Conservation (phyloP, 148 eudicot species). For the Silene conica region DNA sequence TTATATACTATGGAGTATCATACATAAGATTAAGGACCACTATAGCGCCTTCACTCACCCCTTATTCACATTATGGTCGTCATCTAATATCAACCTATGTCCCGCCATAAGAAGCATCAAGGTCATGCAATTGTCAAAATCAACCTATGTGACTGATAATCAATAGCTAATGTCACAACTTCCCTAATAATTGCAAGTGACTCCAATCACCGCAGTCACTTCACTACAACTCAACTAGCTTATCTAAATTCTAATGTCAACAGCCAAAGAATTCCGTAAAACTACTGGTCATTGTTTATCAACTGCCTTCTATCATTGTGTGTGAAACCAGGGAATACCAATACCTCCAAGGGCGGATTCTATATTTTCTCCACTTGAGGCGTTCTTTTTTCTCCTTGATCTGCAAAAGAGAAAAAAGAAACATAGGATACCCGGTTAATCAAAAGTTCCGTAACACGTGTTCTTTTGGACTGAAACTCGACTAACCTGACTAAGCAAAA, state of each 20-base stretch:
- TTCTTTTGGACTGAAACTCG: neutral
- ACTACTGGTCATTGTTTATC: neutral
- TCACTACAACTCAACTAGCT: slow-evolving; percentile 1
- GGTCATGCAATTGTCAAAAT: neutral
- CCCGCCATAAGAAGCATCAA: neutral
- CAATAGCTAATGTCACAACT: neutral
- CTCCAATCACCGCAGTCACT: neutral
- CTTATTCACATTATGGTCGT: neutral
- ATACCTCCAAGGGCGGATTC: slow-evolving; percentile 42
- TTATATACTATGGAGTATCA: neutral
- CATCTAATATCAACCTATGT: neutral
- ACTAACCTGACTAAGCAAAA: no score
- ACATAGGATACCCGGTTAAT: neutral
- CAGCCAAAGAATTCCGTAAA: neutral
- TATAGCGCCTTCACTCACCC: neutral
- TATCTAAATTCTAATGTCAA: neutral
- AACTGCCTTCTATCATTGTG: neutral
- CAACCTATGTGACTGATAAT: neutral
- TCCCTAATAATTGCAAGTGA: neutral
- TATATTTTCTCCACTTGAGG: slow-evolving; percentile 42
- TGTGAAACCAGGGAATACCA: slow-evolving; percentile 23
- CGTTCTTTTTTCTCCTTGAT: slow-evolving; percentile 49
- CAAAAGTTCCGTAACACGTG: neutral
- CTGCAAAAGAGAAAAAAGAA: slow-evolving; percentile 24
- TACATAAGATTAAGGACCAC: neutral